Evolutionary conservation across 805 yeast species (phyloP).

Genomic region (Sungouiella blattae): DNA sequence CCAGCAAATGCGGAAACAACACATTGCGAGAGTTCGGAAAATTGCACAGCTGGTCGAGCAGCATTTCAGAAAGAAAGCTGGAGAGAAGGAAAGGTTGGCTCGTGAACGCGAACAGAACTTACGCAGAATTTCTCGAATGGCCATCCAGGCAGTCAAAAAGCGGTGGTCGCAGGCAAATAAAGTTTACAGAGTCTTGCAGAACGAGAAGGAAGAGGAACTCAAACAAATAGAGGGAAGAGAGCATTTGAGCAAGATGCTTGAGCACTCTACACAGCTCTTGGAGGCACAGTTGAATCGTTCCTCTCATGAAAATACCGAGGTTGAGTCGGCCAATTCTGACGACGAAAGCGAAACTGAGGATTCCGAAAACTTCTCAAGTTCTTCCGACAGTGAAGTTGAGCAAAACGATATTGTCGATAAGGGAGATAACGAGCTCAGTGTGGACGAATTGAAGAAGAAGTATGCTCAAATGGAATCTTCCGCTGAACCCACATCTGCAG

Average conservation of each 20-base stretch:
- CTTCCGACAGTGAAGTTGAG: constrained; percentile 23
- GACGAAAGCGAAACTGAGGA: constrained; percentile 20
- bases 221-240: constrained; percentile 80
- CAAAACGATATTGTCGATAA: constrained; percentile 12
- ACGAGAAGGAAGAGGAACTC: constrained; percentile 73
- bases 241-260: constrained; percentile 81
- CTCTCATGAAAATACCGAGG: constrained; percentile 25
- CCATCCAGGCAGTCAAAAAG: constrained; percentile 80
- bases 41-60: constrained; percentile 80
- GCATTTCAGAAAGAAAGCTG: constrained; percentile 80
- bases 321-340: constrained; percentile 14
- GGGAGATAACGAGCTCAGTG: constrained; percentile 49
- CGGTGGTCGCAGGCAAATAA: constrained; percentile 90
- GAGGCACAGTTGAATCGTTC: constrained; percentile 70
- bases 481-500: constrained; percentile 2
- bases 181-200: constrained; percentile 69
- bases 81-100: constrained; percentile 79
- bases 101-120: constrained; percentile 73
- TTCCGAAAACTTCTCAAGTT: constrained; percentile 17
- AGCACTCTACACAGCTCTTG: constrained; percentile 83
- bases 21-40: constrained; percentile 64
- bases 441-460: constrained; percentile 55
- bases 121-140: constrained; percentile 68
- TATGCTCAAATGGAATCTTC: constrained; percentile 44
- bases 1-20: constrained; percentile 59